Conservation (phyloP, 805 yeast genomes). For the Sungouiella blattae region DNA sequence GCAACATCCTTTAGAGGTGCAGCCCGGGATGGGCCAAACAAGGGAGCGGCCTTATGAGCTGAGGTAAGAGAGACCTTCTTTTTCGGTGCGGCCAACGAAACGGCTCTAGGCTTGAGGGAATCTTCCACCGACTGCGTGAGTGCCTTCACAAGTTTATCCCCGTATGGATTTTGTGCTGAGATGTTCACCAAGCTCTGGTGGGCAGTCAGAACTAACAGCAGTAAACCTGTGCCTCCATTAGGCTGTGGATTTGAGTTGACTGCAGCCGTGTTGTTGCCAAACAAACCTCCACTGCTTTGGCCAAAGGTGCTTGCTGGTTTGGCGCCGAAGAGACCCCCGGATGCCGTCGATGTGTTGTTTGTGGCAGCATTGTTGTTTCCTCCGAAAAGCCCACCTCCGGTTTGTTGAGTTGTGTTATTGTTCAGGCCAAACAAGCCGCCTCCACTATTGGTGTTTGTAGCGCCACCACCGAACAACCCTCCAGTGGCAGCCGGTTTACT, state of each 20-base stretch:
- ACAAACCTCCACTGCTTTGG: slow-evolving; percentile 21
- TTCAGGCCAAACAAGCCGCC: slow-evolving; percentile 22
- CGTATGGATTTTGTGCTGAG: slow-evolving; percentile 62
- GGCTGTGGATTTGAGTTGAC: slow-evolving; percentile 5
- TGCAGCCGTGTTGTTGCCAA: slow-evolving; percentile 21
- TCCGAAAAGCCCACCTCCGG: slow-evolving; percentile 14
- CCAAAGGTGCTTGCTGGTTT: slow-evolving; percentile 12
- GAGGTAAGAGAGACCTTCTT: slow-evolving; percentile 55
- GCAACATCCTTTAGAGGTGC: background rate
- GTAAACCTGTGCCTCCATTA: slow-evolving; percentile 6
- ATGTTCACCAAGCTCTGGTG: slow-evolving; percentile 21
- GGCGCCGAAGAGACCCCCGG: slow-evolving; percentile 20
- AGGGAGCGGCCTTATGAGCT: slow-evolving; percentile 63
- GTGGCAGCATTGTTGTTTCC: slow-evolving; percentile 8
- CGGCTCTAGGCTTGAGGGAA: slow-evolving; percentile 24
- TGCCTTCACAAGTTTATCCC: slow-evolving; percentile 59
- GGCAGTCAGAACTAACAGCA: slow-evolving; percentile 15
- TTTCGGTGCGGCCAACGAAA: slow-evolving; percentile 28
- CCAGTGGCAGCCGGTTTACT: slow-evolving; percentile 17
- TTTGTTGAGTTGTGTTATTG: slow-evolving; percentile 4
- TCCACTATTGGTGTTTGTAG: slow-evolving; percentile 9
- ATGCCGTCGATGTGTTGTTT: slow-evolving; percentile 2
- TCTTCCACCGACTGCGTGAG: slow-evolving; percentile 12
- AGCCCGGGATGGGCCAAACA: slow-evolving; percentile 31
- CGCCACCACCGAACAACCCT: slow-evolving; percentile 28